Base-by-base conservation (phyloP, 805 yeast species). In the Middelhovenomyces tepae region DNA sequence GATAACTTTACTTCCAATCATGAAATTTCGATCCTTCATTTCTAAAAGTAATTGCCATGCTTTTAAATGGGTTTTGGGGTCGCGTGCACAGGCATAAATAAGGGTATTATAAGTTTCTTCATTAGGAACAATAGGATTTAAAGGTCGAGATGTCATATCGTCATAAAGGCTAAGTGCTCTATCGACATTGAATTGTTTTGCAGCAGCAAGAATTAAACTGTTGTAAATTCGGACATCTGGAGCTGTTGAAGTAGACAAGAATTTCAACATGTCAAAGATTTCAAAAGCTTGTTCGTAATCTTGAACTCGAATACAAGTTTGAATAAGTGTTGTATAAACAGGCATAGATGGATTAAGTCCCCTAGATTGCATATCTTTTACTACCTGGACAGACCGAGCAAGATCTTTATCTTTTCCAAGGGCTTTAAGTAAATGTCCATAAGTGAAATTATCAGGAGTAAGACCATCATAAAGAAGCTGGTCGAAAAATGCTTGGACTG, bases 221-320 rank as follows among this genome's bases (percentile, higher is more conserved):
- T 78, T 75, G 54, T 86, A 91, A 1, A 86, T 72, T 11, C 59
- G 56, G 0, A 71, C 48, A 30, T 75, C 80, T 0, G 97, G 95
- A 31, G 72, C 67, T 10, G 86, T 73, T 17, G 63, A 60, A 4
- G 63, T 48, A 1, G 91, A 74, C 44, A 79, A 54, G 52, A 83
- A 89, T 51, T 85, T 89, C 86, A 91, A 75, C 40, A 84, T 73
- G 43, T 79, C 85, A 56, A 91, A 91, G 2, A 82, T 62, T 28
- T 75, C 75, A 36, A 71, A 69, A 0, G 94, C 94, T 40, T 78
- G 75, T 11, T 62, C 53, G 39, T 65, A 72, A 35, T 69, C 37
- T 50, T 59, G 32, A 65, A 48, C 48, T 34, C 71, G 64, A 5
- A 75, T 73, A 47, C 79, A 73, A 16, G 82, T 64, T 39, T 77